These are phyloP conservation scores for Diaporthe australafricana DNA, from an alignment of 2,329 filamentous ascomycete species.

Conservation along the genomic window DNA sequence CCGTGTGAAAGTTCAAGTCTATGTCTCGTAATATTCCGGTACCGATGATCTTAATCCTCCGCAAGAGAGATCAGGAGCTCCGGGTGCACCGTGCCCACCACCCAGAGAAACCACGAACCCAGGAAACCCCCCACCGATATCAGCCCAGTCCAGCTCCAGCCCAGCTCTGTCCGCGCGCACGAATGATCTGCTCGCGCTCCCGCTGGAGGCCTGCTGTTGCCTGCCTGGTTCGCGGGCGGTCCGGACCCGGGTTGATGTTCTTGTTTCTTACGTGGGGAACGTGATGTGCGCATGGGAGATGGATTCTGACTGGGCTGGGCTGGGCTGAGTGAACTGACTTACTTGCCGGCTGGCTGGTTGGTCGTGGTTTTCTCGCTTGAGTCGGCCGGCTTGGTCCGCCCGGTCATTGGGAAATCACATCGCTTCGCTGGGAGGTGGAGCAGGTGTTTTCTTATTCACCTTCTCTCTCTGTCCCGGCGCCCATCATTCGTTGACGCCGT, in stretches of 20 bases:
- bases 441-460: no score
- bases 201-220: no score
- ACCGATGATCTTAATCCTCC: slow-evolving; percentile 27
- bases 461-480: no score
- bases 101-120: no score
- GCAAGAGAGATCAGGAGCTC: neutral
- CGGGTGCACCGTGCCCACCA: slow-evolving; percentile 5
- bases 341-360: neutral
- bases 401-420: neutral
- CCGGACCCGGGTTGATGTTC: no score
- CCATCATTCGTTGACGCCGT: no score
- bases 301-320: no score
- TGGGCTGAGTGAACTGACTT: no score
- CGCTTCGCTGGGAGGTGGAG: neutral
- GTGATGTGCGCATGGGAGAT: no score
- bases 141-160: neutral
- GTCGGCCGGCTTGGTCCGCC: neutral
- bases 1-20: neutral
- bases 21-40: slow-evolving; percentile 3
- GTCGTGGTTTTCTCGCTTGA: neutral
- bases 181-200: neutral
- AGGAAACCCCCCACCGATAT: neutral
- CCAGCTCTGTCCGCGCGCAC: neutral
- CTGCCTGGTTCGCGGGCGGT: no score
- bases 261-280: no score